Evolutionary conservation across 1,284 basidiomycete genomes (phyloP), one percentile per base, ranked within the genome.

Genomic region (Xanthoconium separans): DNA sequence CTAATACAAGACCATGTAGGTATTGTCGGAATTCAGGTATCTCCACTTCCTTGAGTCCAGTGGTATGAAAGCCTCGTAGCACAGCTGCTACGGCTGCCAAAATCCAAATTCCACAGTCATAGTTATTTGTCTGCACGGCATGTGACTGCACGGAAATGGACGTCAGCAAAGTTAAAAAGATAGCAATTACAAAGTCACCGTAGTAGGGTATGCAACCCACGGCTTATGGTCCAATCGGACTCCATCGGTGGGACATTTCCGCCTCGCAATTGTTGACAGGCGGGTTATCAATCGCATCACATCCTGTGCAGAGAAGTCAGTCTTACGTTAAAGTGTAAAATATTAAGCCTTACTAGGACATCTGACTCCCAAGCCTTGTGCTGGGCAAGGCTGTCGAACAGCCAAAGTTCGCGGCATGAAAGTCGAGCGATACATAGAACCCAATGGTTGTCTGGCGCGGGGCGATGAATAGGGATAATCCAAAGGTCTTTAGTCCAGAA

Each of bases 351-450:
- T 41, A 45, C 39, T 7, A 8, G 24, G 36, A 46, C 50, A 46
- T 46, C 39, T 2, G 22, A 33, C 36, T 41, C 16, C 53, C 53
- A 52, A 4, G 40, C 29, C 18, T 39, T 43, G 22, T 47, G 18
- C 30, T 36, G 31, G n/a, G 49, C 33, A 6, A 55, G 20, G 6
- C 53, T 55, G 27, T 55, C 50, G 20, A 55, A 55, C 30, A 54
- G 53, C 24, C 20, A 11, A 24, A 54, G 48, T 41, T 54, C 31
- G 5, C 15, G 15, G 31, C 18, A 11, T 11, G 42, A 11, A n/a
- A 54, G 39, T 6, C 36, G 7, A 4, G 46, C 36, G 20, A 47
- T 10, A 22, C 46, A 47, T 6, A 47, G 36, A 29, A 47, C 43
- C 50, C 50, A 51, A 18, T 51, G 36, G 13, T 51, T 44, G 11